Evolutionary conservation across 2,329 filamentous ascomycete species (phyloP), one percentile per base, ranked within the genome.

Genomic region (Colletotrichum scovillei): DNA sequence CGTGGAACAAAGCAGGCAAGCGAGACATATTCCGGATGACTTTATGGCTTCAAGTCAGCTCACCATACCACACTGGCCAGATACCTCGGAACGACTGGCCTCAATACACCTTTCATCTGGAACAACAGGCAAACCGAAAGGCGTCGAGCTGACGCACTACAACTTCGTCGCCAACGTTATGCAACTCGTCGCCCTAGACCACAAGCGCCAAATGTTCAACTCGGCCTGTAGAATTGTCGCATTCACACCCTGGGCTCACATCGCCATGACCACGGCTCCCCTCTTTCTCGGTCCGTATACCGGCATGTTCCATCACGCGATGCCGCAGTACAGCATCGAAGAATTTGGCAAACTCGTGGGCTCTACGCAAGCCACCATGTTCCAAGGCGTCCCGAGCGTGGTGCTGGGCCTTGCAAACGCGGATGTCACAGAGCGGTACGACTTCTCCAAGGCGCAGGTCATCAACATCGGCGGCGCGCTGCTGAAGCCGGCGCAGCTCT

Each of bases 111-210:
- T 79, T 11, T 79, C 78, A 1, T 69, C 84, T 80, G 96, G 96
- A 8, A 98, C 96, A 0, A 98, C 96, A 0, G 96, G 96, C 2
- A 85, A 95, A 63, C 95, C 96, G 0, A 98, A 98, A 82, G 96
- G 95, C 19, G 96, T 98, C 16, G 93, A 94, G 89, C 86, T 98
- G 38, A 93, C 91, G 8, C 96, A 98, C 82, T 82, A 85, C 76
- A 98, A 98, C 80, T 92, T 98, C 73, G 89, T 97, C 12, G 85
- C 94, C 72, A 97, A 98, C 81, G 11, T 78, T 2, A 59, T 75
- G 26, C 84, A 85, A 53, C 82, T 85, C n/a, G 75, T 82, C 11
- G 75, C 79, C 0, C 81, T 84, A 42, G 84, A 85, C 67, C 75
- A 75, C 7, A 74, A 76, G 8, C 24, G 49, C 1, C 67, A 53